phyloP scores from a whole-genome alignment of 371 early-diverging fungal species.

The Circinella umbellata region DNA sequence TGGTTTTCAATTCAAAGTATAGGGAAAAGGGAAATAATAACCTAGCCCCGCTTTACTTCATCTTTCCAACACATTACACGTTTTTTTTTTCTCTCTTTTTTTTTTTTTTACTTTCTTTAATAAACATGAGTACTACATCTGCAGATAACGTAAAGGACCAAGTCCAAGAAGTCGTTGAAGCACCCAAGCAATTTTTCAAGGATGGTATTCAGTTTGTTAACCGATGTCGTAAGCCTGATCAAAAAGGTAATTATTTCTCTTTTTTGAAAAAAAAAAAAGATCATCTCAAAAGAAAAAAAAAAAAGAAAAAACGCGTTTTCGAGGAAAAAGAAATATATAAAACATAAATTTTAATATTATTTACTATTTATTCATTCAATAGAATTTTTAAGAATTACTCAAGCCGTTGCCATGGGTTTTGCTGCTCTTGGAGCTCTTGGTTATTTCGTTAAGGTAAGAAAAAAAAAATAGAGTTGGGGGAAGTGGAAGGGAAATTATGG shows the following conservation, averaged over 20 bases:
- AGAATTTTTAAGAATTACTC: slow-evolving; percentile 94
- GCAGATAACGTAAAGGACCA: slow-evolving; percentile 48
- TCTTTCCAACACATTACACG: no score
- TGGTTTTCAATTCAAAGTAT: no score
- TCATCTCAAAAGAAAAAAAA: no score
- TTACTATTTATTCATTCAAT: slow-evolving; percentile 11
- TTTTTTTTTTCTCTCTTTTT: neutral
- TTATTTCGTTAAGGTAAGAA: slow-evolving; percentile 89
- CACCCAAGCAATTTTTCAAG: slow-evolving; percentile 89
- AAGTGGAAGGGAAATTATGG: neutral
- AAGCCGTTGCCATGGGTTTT: slow-evolving; percentile 96
- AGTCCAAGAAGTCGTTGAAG: slow-evolving; percentile 73
- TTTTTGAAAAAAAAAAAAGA: no score
- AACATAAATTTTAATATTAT: neutral
- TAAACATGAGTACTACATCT: slow-evolving; percentile 12
- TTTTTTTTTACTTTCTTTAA: neutral
- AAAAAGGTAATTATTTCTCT: slow-evolving; percentile 69
- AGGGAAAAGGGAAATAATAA: no score
- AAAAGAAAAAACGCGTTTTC: neutral
- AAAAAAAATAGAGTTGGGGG: neutral
- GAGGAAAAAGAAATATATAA: neutral
- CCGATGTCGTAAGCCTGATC: slow-evolving; percentile 96
- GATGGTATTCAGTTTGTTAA: slow-evolving; percentile 90
- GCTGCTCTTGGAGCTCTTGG: slow-evolving; percentile 98
- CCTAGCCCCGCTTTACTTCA: no score